A percentile compares a stretch with the other conserved stretches of the same genome.
Evolutionary conservation across 257 asterid genomes (phyloP).

Genomic region (Parsonsia alboflavescens): DNA sequence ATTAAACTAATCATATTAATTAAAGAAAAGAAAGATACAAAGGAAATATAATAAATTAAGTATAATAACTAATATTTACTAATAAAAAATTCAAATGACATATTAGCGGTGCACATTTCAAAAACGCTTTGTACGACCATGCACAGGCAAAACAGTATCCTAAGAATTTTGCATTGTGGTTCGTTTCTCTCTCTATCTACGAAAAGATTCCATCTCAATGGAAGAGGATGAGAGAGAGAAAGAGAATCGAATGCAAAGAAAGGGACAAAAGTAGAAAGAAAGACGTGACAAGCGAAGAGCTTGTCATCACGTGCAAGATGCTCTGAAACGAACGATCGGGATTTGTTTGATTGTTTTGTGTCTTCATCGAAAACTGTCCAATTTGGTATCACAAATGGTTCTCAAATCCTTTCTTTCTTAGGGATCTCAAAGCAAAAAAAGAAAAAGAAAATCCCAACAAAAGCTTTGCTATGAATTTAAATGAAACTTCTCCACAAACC

Average conservation of each 20-base stretch:
- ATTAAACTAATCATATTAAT: no score
- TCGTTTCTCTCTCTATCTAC: neutral
- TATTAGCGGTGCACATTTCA: no score
- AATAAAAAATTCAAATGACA: no score
- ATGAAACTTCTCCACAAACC: neutral
- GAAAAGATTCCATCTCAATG: conserved; percentile 1
- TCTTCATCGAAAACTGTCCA: conserved; percentile 27
- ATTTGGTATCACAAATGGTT: conserved; percentile 30
- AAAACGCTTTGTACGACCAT: no score
- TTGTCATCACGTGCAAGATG: conserved; percentile 71
- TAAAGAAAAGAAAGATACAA: no score
- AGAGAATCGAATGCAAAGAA: neutral
- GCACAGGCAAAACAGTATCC: no score
- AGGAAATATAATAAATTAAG: no score
- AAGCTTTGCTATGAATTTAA: neutral
- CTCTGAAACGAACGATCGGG: conserved; percentile 28
- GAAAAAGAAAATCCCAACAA: no score
- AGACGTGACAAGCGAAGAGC: conserved; percentile 28
- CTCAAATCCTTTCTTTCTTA: conserved; percentile 7
- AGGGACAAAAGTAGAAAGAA: conserved; percentile 19
- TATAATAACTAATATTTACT: no score
- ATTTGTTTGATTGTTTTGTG: conserved; percentile 25
- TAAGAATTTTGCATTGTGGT: no score
- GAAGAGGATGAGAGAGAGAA: neutral
- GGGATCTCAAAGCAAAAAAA: conserved; percentile 18